These are phyloP conservation scores for Citrus trifoliata DNA, from an alignment of 345 rosid species.

Conservation along the genomic window DNA sequence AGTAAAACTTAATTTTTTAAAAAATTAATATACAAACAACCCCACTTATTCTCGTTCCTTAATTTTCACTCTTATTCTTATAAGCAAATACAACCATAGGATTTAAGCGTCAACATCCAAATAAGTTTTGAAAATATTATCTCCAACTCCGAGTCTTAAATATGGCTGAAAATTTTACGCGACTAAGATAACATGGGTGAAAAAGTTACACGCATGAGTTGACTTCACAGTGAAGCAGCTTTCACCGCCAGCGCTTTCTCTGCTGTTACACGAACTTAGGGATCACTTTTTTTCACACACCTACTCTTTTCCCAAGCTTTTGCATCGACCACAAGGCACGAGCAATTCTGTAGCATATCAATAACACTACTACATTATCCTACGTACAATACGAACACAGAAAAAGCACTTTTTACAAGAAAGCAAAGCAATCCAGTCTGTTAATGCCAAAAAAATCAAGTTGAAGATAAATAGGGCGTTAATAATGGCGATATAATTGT, in stretches of 20 bases:
- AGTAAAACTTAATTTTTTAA: no score
- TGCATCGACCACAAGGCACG: neutral
- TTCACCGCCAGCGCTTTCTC: neutral
- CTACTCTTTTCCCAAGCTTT: neutral
- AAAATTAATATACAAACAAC: no score
- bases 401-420: neutral
- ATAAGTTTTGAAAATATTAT: no score
- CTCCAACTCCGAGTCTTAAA: no score
- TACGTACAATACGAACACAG: neutral
- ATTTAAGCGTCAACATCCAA: no score
- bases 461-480: neutral
- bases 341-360: neutral
- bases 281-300: neutral
- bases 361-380: neutral
- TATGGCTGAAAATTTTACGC: neutral
- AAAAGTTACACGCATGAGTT: neutral
- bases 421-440: neutral
- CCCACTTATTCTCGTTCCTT: no score
- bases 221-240: neutral
- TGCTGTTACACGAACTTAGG: neutral
- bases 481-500: neutral
- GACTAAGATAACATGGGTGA: neutral
- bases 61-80: no score
- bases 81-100: no score
- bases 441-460: neutral